Evolutionary conservation across 2,329 filamentous ascomycete species (phyloP).

Genomic region (Daldinia eschscholtzii): DNA sequence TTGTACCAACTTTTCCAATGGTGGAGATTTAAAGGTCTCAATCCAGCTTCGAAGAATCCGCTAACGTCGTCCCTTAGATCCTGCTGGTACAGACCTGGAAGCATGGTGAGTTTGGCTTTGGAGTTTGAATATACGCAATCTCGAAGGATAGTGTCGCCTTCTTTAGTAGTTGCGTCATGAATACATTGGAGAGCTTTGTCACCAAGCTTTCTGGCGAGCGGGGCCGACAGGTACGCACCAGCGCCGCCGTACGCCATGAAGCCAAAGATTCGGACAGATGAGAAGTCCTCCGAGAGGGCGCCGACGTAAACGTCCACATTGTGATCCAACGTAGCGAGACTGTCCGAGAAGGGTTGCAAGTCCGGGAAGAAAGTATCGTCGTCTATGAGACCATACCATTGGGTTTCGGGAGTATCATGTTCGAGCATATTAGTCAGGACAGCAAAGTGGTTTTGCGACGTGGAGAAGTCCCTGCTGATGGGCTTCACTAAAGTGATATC

Average conservation of each 20-base stretch:
- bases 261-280: constrained; percentile 65
- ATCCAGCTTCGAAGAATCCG: constrained; percentile 71
- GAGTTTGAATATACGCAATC: constrained; percentile 70
- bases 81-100: constrained; percentile 69
- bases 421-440: constrained; percentile 64
- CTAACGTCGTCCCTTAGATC: constrained; percentile 67
- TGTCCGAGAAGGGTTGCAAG: constrained; percentile 62
- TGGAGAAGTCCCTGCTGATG: constrained; percentile 53
- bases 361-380: constrained; percentile 75
- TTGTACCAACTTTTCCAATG: constrained; percentile 74
- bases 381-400: constrained; percentile 70
- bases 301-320: constrained; percentile 66
- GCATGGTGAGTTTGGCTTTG: constrained; percentile 64
- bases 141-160: constrained; percentile 68
- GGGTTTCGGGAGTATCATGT: constrained; percentile 58
- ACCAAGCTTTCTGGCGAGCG: constrained; percentile 63
- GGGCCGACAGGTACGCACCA: constrained; percentile 68
- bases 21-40: constrained; percentile 68
- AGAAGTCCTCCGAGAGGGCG: constrained; percentile 68
- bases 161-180: constrained; percentile 54
- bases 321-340: constrained; percentile 63
- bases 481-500: constrained; percentile 54
- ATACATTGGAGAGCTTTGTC: constrained; percentile 64
- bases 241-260: constrained; percentile 72
- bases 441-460: constrained; percentile 70